phyloP scores from a whole-genome alignment of 2,329 filamentous ascomycete genomes.

The Sclerotinia nivalis region DNA sequence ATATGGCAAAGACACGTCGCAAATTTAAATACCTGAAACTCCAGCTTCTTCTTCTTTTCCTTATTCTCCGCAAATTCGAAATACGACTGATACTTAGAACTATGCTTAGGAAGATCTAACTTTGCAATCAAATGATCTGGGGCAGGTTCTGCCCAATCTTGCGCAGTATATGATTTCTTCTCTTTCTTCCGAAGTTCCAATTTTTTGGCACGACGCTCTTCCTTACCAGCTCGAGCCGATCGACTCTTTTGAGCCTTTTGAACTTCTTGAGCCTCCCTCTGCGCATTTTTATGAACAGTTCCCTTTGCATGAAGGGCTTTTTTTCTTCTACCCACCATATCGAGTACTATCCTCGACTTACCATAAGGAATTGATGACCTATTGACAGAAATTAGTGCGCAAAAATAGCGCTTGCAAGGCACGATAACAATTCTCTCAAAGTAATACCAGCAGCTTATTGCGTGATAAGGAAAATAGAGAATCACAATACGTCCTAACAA shows the following conservation, averaged over 20 bases:
- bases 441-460: conserved; percentile 16
- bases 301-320: conserved; percentile 13
- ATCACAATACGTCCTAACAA: conserved; percentile 16
- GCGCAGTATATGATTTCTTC: conserved; percentile 34
- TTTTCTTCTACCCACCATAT: conserved; percentile 20
- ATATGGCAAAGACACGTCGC: conserved; percentile 24
- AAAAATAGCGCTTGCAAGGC: conserved; percentile 3
- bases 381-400: conserved; percentile 30
- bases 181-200: conserved; percentile 36
- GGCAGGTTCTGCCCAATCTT: conserved; percentile 37
- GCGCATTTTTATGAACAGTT: not conserved
- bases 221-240: conserved; percentile 26
- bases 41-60: conserved; percentile 64
- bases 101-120: conserved; percentile 39
- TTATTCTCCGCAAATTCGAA: conserved; percentile 66
- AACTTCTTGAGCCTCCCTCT: not conserved
- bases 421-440: conserved; percentile 19
- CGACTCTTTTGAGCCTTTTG: conserved; percentile 12
- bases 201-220: conserved; percentile 36
- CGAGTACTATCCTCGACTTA: conserved; percentile 19
- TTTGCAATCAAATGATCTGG: conserved; percentile 40
- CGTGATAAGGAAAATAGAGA: conserved; percentile 18
- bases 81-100: conserved; percentile 60
- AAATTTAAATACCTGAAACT: conserved; percentile 54
- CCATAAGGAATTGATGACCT: conserved; percentile 4